These are phyloP conservation scores for Salix koriyanagi DNA, from an alignment of 345 rosid species.

Conservation along the genomic window DNA sequence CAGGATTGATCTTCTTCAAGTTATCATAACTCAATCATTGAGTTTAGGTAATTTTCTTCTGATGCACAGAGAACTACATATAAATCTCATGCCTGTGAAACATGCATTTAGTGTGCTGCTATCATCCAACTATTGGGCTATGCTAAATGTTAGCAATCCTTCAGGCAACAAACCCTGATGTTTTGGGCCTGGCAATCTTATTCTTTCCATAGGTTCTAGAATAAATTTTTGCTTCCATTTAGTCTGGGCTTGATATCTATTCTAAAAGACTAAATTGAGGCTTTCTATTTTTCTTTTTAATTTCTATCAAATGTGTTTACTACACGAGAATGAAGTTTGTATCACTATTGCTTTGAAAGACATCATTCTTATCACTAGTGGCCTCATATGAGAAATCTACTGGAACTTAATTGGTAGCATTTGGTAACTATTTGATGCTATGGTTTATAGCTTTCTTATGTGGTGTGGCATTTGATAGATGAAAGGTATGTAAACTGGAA, in stretches of 20 bases:
- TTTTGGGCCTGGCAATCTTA: not conserved
- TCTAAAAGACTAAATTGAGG: not conserved
- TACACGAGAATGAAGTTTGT: not conserved
- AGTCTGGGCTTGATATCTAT: not conserved
- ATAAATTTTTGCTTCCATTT: not conserved
- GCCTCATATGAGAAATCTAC: not conserved
- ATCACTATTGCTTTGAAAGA: not conserved
- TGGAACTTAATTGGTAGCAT: not conserved
- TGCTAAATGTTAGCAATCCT: not conserved
- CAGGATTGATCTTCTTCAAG: slow-evolving; percentile 73
- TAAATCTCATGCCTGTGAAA: not conserved
- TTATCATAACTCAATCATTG: slow-evolving; percentile 48
- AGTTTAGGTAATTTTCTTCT: slow-evolving; percentile 37
- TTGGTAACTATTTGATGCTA: not conserved
- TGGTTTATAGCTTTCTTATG: slow-evolving; percentile 21
- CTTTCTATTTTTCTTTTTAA: not conserved
- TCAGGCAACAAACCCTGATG: not conserved
- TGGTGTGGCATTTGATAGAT: slow-evolving; percentile 27
- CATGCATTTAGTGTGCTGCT: not conserved
- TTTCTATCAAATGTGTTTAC: not conserved
- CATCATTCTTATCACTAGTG: not conserved
- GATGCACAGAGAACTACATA: too few species aligned
- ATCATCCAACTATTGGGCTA: not conserved
- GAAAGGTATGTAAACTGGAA: slow-evolving; percentile 76
- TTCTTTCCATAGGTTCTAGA: not conserved